Conservation (phyloP, 1,284 basidiomycete species). For the Chondrostereum purpureum region DNA sequence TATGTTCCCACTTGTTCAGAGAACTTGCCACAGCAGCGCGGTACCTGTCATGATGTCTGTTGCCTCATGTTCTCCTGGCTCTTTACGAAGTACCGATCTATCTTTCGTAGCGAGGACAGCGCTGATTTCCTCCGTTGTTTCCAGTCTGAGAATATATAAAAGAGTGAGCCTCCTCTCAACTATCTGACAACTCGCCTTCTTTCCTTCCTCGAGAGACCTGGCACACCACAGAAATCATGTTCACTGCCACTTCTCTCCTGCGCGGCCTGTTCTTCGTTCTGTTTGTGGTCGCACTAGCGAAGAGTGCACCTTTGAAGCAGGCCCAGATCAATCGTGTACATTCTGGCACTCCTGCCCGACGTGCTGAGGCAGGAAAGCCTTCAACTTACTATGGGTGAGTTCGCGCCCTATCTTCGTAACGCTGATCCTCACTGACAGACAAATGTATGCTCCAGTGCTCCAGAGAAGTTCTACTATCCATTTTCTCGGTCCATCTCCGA, state of each 20-base stretch:
- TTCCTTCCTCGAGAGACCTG: background rate
- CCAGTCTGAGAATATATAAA: background rate
- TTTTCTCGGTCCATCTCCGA: no score
- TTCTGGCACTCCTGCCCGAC: no score
- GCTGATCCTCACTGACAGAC: background rate
- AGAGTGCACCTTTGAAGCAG: slow-evolving; percentile 26
- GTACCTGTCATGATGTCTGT: background rate
- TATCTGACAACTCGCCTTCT: background rate
- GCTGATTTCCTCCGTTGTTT: background rate
- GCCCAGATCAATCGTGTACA: slow-evolving; percentile 26
- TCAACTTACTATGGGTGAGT: slow-evolving; percentile 14
- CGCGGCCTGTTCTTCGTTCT: slow-evolving; percentile 19
- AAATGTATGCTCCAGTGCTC: no score
- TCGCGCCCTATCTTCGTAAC: background rate
- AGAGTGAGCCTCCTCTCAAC: no score
- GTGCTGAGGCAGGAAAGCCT: slow-evolving; percentile 12
- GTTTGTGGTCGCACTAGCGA: slow-evolving; percentile 17
- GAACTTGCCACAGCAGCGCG: background rate
- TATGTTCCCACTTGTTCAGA: background rate
- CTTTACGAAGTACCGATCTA: background rate
- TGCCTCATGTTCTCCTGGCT: background rate
- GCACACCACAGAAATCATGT: slow-evolving; percentile 15
- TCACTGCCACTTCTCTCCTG: slow-evolving; percentile 16
- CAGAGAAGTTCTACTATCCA: no score
- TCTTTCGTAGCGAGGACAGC: background rate